A percentile compares a stretch with the other conserved stretches of the same genome.
These are phyloP conservation scores for Xylariaceae sp. DNA, from an alignment of 2,329 filamentous ascomycete genomes.

Conservation along the genomic window DNA sequence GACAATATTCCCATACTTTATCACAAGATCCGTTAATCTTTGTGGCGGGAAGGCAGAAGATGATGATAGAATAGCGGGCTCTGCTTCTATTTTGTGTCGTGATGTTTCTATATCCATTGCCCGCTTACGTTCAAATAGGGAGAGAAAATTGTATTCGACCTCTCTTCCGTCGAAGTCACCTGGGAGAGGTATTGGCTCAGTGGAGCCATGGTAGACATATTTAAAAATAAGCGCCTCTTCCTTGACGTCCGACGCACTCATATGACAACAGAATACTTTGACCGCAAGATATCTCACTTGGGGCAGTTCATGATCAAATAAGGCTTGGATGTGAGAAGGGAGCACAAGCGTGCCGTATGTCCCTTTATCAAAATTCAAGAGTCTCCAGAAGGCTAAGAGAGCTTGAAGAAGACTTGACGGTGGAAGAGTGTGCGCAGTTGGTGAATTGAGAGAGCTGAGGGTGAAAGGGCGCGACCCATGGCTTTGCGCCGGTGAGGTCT, in stretches of 20 bases:
- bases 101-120: constrained; percentile 43
- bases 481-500: constrained; percentile 24
- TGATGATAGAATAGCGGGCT: constrained; percentile 15
- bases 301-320: constrained; percentile 59
- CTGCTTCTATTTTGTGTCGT: constrained; percentile 35
- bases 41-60: constrained; percentile 31
- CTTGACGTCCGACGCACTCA: constrained; percentile 75
- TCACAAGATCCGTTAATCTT: constrained; percentile 56
- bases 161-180: constrained; percentile 70
- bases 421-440: constrained; percentile 9
- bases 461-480: constrained; percentile 18
- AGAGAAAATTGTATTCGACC: constrained; percentile 75
- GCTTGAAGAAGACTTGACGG: constrained; percentile 31
- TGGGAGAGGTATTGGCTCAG: constrained; percentile 47
- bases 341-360: constrained; percentile 63
- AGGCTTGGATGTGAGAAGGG: constrained; percentile 61
- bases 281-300: constrained; percentile 76
- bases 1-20: constrained; percentile 62
- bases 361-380: constrained; percentile 71
- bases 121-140: constrained; percentile 54
- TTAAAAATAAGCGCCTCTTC: constrained; percentile 66
- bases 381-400: constrained; percentile 70
- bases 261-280: constrained; percentile 72
- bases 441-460: constrained; percentile 27
- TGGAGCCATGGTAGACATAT: constrained; percentile 53